Evolutionary conservation across 2,329 filamentous ascomycete genomes (phyloP).

Genomic region (Talaromyces sp.): DNA sequence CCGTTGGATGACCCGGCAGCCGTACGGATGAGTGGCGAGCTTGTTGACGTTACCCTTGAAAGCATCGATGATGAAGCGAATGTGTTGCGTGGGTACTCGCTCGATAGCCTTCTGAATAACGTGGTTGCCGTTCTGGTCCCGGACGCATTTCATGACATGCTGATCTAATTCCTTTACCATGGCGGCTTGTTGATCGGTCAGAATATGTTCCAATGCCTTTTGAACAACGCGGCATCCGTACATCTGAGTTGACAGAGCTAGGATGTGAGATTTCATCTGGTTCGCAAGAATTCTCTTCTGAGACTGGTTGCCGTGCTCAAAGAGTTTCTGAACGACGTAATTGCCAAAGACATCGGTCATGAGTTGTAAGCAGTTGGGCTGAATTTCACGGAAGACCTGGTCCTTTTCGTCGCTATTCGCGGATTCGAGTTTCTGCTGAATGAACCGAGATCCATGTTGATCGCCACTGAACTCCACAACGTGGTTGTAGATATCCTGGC

Average conservation of each 20-base stretch:
- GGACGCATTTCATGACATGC: constrained; percentile 72
- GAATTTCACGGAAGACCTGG: constrained; percentile 80
- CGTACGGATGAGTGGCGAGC: constrained; percentile 76
- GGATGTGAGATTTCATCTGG: constrained; percentile 81
- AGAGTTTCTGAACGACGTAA: constrained; percentile 97
- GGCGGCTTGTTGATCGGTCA: constrained; percentile 84
- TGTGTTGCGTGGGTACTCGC: constrained; percentile 69
- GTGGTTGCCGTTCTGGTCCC: constrained; percentile 90
- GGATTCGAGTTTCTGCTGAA: constrained; percentile 84
- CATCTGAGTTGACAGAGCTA: constrained; percentile 76
- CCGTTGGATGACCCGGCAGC: constrained; percentile 88
- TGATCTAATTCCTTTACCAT: constrained; percentile 78
- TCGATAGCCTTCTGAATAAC: constrained; percentile 94
- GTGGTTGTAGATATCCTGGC: constrained; percentile 73
- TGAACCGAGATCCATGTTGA: constrained; percentile 91
- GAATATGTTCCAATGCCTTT: constrained; percentile 87
- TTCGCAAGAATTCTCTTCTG: constrained; percentile 85
- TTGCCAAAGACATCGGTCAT: constrained; percentile 98
- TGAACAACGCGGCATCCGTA: constrained; percentile 96
- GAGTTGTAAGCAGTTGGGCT: constrained; percentile 75
- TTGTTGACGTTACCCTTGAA: constrained; percentile 70
- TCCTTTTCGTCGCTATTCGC: constrained; percentile 97
- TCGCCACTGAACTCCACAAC: constrained; percentile 95
- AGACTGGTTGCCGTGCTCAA: constrained; percentile 88
- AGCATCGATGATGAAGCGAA: constrained; percentile 79